phyloP scores from a whole-genome alignment of 2,329 filamentous ascomycete species.

The Ceratocystis destructans region DNA sequence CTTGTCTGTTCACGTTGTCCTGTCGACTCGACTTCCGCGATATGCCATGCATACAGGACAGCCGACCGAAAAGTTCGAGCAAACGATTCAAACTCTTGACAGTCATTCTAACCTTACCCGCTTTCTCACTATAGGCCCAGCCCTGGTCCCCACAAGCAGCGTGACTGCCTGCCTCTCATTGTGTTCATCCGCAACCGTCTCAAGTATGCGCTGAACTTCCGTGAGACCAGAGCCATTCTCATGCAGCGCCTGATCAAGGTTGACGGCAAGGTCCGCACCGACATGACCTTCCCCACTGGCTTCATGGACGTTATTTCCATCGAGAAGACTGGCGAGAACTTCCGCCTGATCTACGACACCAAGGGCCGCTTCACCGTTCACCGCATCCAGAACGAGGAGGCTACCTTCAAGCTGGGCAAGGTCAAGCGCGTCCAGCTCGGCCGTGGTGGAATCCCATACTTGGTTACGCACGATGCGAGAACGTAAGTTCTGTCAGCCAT shows the following conservation, averaged over 20 bases:
- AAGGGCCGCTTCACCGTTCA: conserved; percentile 99
- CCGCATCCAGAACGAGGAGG: conserved; percentile 97
- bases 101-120: conserved; percentile 1
- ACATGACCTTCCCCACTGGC: conserved; percentile 90
- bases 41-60: too few relatives aligned
- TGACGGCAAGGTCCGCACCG: conserved; percentile 98
- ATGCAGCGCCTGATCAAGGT: conserved; percentile 99
- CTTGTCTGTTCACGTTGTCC: background rate
- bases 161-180: conserved; percentile 96
- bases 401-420: conserved; percentile 99
- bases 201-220: conserved; percentile 99
- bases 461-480: conserved; percentile 99
- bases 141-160: conserved; percentile 94
- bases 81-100: too few relatives aligned
- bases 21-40: background rate
- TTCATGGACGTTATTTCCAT: conserved; percentile 99
- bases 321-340: conserved; percentile 99
- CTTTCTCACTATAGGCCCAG: conserved; percentile 36
- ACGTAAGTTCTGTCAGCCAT: conserved; percentile 97
- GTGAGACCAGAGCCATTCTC: conserved; percentile 93
- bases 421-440: conserved; percentile 99
- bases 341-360: conserved; percentile 99
- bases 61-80: too few relatives aligned
- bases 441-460: conserved; percentile 99
- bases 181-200: conserved; percentile 94